Evolutionary conservation across 371 early-diverging fungal species (phyloP), one percentile per base, ranked within the genome.

Genomic region (Syncephalastrum contaminatum): DNA sequence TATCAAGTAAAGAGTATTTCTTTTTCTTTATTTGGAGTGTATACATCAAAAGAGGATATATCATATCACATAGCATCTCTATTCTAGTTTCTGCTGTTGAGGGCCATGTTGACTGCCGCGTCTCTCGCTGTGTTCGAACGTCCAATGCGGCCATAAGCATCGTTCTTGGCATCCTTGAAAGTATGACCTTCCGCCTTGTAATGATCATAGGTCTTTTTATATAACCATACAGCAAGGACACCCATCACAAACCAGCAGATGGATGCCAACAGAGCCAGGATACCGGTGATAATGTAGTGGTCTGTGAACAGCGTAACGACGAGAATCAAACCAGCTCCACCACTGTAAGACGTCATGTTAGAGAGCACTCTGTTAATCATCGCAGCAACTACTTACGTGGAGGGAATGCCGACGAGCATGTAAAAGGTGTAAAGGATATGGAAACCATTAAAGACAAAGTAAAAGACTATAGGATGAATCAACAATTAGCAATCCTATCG

Each of bases 351-450:
- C 41, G 44, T 41, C 8, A 30, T 14, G 16, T 41, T 12, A 48
- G 41, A 42, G 20, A 19, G 8, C 20, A 20, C 15, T n/a, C 21
- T 43, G 25, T 14, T 19, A 5, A 46, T 19, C 40, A 12, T 14
- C 25, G 18, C 4, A 20, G 16, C 22, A 42, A 46, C 22, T 13
- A 68, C 82, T 71, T 81, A 81, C 80, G 86, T 82, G 46, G 72
- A 73, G 2, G 92, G 90, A 58, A 94, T 87, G 44, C 95, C 95
- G 44, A 91, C 76, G 2, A 87, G 83, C 93, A 91, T 93, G 76
- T 94, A 93, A 49, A 83, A 80, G 4, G 86, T 77, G 59, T 87
- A 92, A 51, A 88, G 70, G 50, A 91, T 81, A 66, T 94, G 93
- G 64, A 92, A 86, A 25, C 92, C 93, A 66, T 88, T 88, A 67